Conservation (phyloP, 2,329 filamentous ascomycete genomes). For the Geosmithia flava region DNA sequence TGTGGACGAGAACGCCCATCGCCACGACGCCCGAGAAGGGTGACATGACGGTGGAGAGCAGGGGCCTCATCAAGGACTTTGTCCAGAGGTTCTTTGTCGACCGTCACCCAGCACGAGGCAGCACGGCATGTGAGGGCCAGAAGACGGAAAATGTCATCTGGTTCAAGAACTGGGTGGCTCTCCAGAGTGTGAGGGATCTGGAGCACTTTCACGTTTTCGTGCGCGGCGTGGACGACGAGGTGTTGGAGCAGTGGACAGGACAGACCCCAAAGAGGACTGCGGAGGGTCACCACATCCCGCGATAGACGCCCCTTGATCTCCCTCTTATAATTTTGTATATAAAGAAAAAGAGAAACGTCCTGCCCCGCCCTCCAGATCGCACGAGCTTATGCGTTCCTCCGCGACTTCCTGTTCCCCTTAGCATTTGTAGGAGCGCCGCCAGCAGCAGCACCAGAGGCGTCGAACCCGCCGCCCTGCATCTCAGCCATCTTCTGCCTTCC, state of each 20-base stretch:
- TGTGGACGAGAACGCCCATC: slow-evolving; percentile 81
- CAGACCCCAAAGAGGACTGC: slow-evolving; percentile 19
- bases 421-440: slow-evolving; percentile 8
- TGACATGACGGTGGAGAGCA: slow-evolving; percentile 58
- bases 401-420: slow-evolving; percentile 38
- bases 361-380: not conserved
- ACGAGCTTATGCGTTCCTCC: slow-evolving; percentile 33
- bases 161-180: slow-evolving; percentile 88
- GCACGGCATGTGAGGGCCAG: slow-evolving; percentile 4
- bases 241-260: slow-evolving; percentile 40
- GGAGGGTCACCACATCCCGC: not conserved
- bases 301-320: not conserved
- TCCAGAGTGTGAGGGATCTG: slow-evolving; percentile 78
- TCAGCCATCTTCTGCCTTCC: slow-evolving; percentile 39
- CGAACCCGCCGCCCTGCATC: slow-evolving; percentile 22
- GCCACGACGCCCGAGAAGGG: slow-evolving; percentile 58
- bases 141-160: slow-evolving; percentile 46
- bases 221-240: slow-evolving; percentile 35
- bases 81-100: slow-evolving; percentile 57
- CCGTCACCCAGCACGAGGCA: slow-evolving; percentile 35
- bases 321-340: no score
- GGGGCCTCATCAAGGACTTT: slow-evolving; percentile 53
- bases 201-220: slow-evolving; percentile 82
- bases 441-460: slow-evolving; percentile 11
- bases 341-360: not conserved